Evolutionary conservation across 73 alveolate genomes (phyloP).

Genomic region (Paramecium sonneborni): DNA sequence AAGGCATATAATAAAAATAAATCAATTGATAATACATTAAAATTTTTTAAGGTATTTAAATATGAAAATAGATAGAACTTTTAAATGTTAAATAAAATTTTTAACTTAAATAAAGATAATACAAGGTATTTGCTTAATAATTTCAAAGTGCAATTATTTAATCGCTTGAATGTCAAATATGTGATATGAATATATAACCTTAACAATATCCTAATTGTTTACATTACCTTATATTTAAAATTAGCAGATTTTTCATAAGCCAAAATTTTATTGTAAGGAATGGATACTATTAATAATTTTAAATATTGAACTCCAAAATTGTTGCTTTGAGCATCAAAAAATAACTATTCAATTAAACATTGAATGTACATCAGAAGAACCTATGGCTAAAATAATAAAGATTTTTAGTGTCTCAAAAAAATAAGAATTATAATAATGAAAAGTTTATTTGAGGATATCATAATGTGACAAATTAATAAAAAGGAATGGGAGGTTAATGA

Average conservation of each 20-base stretch:
- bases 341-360: constrained; percentile 76
- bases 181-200: constrained; percentile 81
- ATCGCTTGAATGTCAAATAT: constrained; percentile 70
- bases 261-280: constrained; percentile 74
- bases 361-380: constrained; percentile 82
- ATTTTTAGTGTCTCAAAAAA: constrained; percentile 86
- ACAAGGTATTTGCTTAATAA: constrained; percentile 87
- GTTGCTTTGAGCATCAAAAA: constrained; percentile 75
- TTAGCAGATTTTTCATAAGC: constrained; percentile 84
- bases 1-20: not conserved
- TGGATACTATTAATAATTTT: constrained; percentile 73
- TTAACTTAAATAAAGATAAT: not conserved
- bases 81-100: not conserved
- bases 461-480: not conserved
- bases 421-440: constrained; percentile 29
- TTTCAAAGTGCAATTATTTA: constrained; percentile 81
- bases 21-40: not conserved
- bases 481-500: not conserved
- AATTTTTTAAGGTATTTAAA: not conserved
- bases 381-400: constrained; percentile 84
- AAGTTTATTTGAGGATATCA: not conserved
- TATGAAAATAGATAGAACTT: not conserved
- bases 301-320: constrained; percentile 84
- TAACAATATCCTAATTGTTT: constrained; percentile 75
- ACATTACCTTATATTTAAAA: constrained; percentile 65